Base-by-base conservation (phyloP, 352 stramenopile genomes). In the Pythium periplocum region DNA sequence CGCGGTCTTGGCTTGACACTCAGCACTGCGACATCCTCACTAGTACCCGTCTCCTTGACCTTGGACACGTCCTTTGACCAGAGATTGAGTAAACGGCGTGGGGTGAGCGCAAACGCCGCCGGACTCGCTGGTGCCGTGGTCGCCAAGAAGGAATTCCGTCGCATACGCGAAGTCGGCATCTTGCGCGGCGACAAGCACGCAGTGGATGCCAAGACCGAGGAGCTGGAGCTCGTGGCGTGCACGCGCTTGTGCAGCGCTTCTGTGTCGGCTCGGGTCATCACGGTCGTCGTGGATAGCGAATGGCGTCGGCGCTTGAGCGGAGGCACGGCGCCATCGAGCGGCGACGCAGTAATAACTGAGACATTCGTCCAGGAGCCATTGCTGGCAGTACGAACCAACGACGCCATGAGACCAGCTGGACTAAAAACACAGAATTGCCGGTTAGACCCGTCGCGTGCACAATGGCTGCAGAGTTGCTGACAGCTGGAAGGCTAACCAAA, bases 271-370 rank as follows among this genome's bases (percentile, higher is more conserved):
- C 55, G 55, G 32, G 51, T 34, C 6, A 26, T 32, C 11, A 58
- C 34, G 10, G 54, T 57, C 1, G 45, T 56, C 52, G 60, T 60
- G 50, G 60, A 59, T 53, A 68, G 61, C 47, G 60, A 68, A 46
- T 68, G 60, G 30, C 60, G 60, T 3, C 59, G 59, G 17, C 53
- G 48, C 10, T 30, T 46, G 17, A 40, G 7, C 38, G 7, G 38
- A 42, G 38, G 38, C 38, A 26, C 17, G 17, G 17, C 17, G 17
- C 17, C 17, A 26, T 26, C 17, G 17, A 26, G 17, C 17, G 17
- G 17, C 17, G 17, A 26, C 17, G 17, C 17, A 26, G 17, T 26
- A 26, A 26, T 26, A 26, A 26, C 17, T 26, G 17, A 26, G 17
- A 26, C 17, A 26, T 26, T 26, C 17, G 17, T 26, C 17, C 17